Evolutionary conservation across 2,329 filamentous ascomycete species (phyloP).

Genomic region (Lasiodiplodia sp.): DNA sequence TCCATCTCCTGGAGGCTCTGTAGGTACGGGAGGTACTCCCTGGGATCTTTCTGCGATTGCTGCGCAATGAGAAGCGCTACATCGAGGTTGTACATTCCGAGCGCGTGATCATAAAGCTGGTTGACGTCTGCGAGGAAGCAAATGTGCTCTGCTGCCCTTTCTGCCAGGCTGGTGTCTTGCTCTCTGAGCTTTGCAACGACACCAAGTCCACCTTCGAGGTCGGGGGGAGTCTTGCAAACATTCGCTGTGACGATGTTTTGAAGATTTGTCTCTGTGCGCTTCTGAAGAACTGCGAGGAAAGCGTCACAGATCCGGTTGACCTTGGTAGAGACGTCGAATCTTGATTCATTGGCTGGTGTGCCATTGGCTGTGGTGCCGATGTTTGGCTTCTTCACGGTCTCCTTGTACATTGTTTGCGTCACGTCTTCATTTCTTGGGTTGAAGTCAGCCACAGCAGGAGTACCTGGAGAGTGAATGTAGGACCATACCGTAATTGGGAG

Average conservation of each 20-base stretch:
- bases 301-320: slow-evolving; percentile 90
- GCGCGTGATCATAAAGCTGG: slow-evolving; percentile 84
- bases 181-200: slow-evolving; percentile 77
- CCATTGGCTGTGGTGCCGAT: slow-evolving; percentile 36
- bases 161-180: slow-evolving; percentile 71
- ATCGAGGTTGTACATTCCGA: slow-evolving; percentile 91
- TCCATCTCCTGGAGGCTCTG: slow-evolving; percentile 82
- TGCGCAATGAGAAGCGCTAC: slow-evolving; percentile 90
- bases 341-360: slow-evolving; percentile 30
- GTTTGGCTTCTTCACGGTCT: slow-evolving; percentile 69
- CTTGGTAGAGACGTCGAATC: slow-evolving; percentile 60
- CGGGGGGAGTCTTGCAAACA: slow-evolving; percentile 90
- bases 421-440: slow-evolving; percentile 80
- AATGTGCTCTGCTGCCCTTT: slow-evolving; percentile 93
- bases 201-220: slow-evolving; percentile 81
- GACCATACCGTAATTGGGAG: slow-evolving; percentile 75
- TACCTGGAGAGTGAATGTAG: not conserved
- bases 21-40: slow-evolving; percentile 94
- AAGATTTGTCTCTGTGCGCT: slow-evolving; percentile 69
- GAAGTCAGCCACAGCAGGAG: slow-evolving; percentile 5
- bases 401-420: slow-evolving; percentile 88
- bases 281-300: slow-evolving; percentile 72
- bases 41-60: slow-evolving; percentile 92
- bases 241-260: slow-evolving; percentile 95
- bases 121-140: slow-evolving; percentile 97